Conservation (phyloP, 805 yeast genomes). For the Yueomyces sp. region DNA sequence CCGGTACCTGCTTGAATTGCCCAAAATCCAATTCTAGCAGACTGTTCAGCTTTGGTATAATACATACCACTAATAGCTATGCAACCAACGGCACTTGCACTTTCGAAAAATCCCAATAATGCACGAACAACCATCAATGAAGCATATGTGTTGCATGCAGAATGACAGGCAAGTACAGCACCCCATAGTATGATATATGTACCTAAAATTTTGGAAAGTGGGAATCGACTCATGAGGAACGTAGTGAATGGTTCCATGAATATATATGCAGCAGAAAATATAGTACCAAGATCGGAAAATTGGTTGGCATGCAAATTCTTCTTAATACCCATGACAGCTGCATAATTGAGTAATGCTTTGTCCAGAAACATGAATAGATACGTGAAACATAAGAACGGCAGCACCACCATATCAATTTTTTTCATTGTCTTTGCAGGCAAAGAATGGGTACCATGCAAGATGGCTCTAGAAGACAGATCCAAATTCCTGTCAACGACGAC, state of each 20-base stretch:
- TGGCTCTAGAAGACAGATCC: slow-evolving; percentile 1
- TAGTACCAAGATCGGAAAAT: slow-evolving; percentile 40
- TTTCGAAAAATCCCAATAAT: slow-evolving; percentile 40
- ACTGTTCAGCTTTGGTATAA: slow-evolving; percentile 40
- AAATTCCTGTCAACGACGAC: slow-evolving; percentile 1
- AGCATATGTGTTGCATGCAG: slow-evolving; percentile 40
- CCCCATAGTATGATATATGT: slow-evolving; percentile 42
- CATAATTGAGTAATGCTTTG: slow-evolving; percentile 44
- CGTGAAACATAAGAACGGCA: slow-evolving; percentile 38
- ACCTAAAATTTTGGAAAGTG: slow-evolving; percentile 39
- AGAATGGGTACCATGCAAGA: slow-evolving; percentile 15
- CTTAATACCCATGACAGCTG: slow-evolving; percentile 54
- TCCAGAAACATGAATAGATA: slow-evolving; percentile 48
- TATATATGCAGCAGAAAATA: slow-evolving; percentile 40
- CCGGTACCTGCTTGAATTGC: slow-evolving; percentile 44
- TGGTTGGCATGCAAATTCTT: slow-evolving; percentile 33
- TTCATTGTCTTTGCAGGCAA: slow-evolving; percentile 12
- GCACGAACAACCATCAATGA: slow-evolving; percentile 42
- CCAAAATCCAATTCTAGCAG: slow-evolving; percentile 41
- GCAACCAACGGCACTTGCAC: slow-evolving; percentile 43
- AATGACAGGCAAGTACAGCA: slow-evolving; percentile 34
- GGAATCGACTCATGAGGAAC: slow-evolving; percentile 35
- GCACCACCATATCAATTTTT: slow-evolving; percentile 35
- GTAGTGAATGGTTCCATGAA: slow-evolving; percentile 40
- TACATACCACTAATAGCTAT: slow-evolving; percentile 50